Conservation (phyloP, 2,329 filamentous ascomycete species). For the Penicillium sp. region DNA sequence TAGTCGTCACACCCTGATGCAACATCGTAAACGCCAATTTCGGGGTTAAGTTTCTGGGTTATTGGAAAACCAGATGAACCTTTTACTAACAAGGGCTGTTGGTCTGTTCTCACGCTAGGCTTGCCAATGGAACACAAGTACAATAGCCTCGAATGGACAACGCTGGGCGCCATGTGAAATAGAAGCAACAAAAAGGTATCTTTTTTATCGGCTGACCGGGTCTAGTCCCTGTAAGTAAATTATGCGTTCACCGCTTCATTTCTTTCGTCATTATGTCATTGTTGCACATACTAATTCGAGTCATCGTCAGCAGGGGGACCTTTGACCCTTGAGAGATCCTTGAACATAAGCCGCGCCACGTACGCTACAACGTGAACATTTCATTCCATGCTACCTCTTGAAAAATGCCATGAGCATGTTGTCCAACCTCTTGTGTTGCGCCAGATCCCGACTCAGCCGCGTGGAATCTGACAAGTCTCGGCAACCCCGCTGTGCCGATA, state of each 20-base stretch:
- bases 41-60: slow-evolving; percentile 14
- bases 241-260: slow-evolving; percentile 17
- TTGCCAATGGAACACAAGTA: slow-evolving; percentile 17
- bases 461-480: slow-evolving; percentile 47
- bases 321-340: slow-evolving; percentile 6
- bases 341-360: slow-evolving; percentile 5
- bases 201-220: slow-evolving; percentile 28
- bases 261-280: slow-evolving; percentile 23
- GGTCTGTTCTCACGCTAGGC: slow-evolving; percentile 8
- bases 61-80: slow-evolving; percentile 9
- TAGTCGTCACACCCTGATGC: slow-evolving; percentile 26
- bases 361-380: slow-evolving; percentile 14
- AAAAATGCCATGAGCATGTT: slow-evolving; percentile 23
- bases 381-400: slow-evolving; percentile 22
- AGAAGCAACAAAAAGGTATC: slow-evolving; percentile 10
- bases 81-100: slow-evolving; percentile 13
- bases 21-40: slow-evolving; percentile 23
- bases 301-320: slow-evolving; percentile 24
- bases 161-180: slow-evolving; percentile 32
- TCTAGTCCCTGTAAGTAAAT: slow-evolving; percentile 11
- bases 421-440: slow-evolving; percentile 22
- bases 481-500: slow-evolving; percentile 68
- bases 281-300: slow-evolving; percentile 26
- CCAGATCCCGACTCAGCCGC: slow-evolving; percentile 20
- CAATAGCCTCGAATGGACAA: slow-evolving; percentile 5